phyloP scores from a whole-genome alignment of 306 rosid genomes.

The Glycine tomentella region DNA sequence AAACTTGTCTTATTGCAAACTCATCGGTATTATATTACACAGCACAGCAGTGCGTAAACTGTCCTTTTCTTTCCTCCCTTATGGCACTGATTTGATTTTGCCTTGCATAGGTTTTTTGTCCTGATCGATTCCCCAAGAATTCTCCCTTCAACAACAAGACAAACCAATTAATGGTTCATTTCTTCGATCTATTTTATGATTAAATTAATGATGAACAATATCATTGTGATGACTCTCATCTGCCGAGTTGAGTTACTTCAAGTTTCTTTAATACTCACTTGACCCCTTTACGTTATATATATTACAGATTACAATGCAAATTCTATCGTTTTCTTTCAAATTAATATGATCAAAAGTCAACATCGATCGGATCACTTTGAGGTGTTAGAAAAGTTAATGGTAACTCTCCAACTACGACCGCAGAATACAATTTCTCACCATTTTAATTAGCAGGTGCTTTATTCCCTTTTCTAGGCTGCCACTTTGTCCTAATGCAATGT shows the following conservation, averaged over 20 bases:
- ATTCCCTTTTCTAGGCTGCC: background rate
- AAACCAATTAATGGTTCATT: too few species aligned
- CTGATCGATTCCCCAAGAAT: too few species aligned
- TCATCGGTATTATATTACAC: too few species aligned
- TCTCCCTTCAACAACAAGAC: too few species aligned
- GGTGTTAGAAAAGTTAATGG: constrained; percentile 6
- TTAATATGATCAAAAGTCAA: constrained; percentile 6
- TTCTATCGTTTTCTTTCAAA: constrained; percentile 5
- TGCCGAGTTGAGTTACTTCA: background rate
- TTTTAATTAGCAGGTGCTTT: background rate
- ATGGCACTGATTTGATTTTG: too few species aligned
- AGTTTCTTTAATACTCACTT: background rate
- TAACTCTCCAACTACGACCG: background rate
- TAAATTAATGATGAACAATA: too few species aligned
- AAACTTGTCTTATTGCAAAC: too few species aligned
- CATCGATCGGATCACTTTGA: background rate
- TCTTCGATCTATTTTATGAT: too few species aligned
- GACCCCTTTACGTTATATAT: background rate
- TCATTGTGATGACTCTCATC: background rate
- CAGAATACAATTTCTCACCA: background rate
- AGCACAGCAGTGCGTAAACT: too few species aligned
- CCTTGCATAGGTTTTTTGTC: too few species aligned
- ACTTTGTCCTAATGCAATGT: background rate
- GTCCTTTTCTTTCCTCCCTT: too few species aligned
- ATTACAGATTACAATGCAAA: constrained; percentile 10